A percentile compares a stretch with the other conserved stretches of the same genome.
Evolutionary conservation across 2,329 filamentous ascomycete genomes (phyloP).

Genomic region (Alternaria viburni): DNA sequence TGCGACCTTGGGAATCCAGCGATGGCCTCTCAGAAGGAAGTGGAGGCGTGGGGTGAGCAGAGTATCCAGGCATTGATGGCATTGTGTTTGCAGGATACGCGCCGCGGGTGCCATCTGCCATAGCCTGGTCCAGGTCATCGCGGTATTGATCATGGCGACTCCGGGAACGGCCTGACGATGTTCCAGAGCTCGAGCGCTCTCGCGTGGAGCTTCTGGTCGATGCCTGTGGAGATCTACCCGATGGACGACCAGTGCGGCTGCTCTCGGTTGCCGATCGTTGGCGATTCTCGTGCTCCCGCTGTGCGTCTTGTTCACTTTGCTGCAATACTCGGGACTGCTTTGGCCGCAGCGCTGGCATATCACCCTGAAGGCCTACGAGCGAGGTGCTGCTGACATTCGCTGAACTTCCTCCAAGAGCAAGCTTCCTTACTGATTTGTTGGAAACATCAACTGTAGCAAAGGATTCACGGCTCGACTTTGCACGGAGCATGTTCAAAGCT

Average conservation of each 20-base stretch:
- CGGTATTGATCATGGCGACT: constrained; percentile 58
- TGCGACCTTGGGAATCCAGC: constrained; percentile 33
- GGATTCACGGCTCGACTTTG: constrained; percentile 72
- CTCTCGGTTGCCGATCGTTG: constrained; percentile 47
- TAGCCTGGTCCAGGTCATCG: constrained; percentile 60
- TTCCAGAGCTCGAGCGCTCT: constrained; percentile 63
- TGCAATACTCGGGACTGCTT: constrained; percentile 42
- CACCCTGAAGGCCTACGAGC: constrained; percentile 30
- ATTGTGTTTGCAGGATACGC: constrained; percentile 41
- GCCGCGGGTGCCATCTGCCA: constrained; percentile 53
- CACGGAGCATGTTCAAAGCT: constrained; percentile 68
- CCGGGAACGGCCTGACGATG: constrained; percentile 60
- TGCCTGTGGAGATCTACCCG: constrained; percentile 47
- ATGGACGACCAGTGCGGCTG: constrained; percentile 33
- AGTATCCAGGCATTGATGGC: constrained; percentile 45
- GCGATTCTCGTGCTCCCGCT: constrained; percentile 38
- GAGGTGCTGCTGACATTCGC: constrained; percentile 48
- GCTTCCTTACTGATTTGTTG: constrained; percentile 66
- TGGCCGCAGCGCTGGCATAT: constrained; percentile 33
- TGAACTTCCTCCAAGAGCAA: constrained; percentile 59
- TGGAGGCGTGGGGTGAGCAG: constrained; percentile 37
- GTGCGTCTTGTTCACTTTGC: constrained; percentile 45
- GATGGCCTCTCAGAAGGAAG: constrained; percentile 35
- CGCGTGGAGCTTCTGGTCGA: constrained; percentile 52
- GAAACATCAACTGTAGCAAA: constrained; percentile 60